Conservation (phyloP, 176 grass and related monocot genomes). For the Zea mays region Zm-B73-REFERENCE-NAM-5.0 NC_050098.1:202573501-202574000, state of each 20-base stretch:
- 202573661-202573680: conserved; percentile 56
- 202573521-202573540: conserved; percentile 17
- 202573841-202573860: conserved; percentile 40
- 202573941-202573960: conserved; percentile 15
- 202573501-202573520: conserved; percentile 33
- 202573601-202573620: conserved; percentile 64
- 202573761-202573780: neutral
- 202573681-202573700: conserved; percentile 53
- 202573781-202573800: neutral
- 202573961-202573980: conserved; percentile 37
- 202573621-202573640: conserved; percentile 58
- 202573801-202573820: conserved; percentile 28
- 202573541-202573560: neutral
- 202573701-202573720: conserved; percentile 4
- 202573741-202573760: conserved; percentile 22
- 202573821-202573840: conserved; percentile 50
- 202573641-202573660: conserved; percentile 58
- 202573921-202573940: conserved; percentile 37
- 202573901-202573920: conserved; percentile 7
- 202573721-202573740: neutral
- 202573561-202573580: conserved; percentile 20
- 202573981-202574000: conserved; percentile 29
- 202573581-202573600: conserved; percentile 25
- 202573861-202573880: conserved; percentile 41
- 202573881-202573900: conserved; percentile 35